phyloP scores from a whole-genome alignment of 2,329 filamentous ascomycete species.

The Coniochaeta pulveracea region DNA sequence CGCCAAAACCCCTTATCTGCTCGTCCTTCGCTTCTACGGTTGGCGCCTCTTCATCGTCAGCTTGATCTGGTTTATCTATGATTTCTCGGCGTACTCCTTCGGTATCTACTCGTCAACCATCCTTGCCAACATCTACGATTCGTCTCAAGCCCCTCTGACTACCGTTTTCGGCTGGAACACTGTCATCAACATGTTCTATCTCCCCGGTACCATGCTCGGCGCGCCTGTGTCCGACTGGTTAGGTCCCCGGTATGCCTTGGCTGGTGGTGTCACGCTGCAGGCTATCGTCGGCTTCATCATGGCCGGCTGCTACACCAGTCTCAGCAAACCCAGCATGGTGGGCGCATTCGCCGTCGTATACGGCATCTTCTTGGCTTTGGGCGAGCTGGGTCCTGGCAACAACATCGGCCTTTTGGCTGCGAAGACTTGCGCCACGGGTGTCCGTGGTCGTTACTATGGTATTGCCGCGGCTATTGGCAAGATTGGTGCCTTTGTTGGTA shows the following conservation, averaged over 20 bases:
- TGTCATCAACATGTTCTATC: slow-evolving; percentile 78
- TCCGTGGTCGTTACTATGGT: slow-evolving; percentile 69
- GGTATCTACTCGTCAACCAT: slow-evolving; percentile 75
- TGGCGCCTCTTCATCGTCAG: slow-evolving; percentile 58
- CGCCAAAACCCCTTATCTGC: slow-evolving; percentile 40
- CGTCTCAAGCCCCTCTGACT: slow-evolving; percentile 47
- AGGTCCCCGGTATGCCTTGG: slow-evolving; percentile 66
- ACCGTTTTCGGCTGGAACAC: slow-evolving; percentile 82
- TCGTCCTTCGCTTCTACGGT: slow-evolving; percentile 59
- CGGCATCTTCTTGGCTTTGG: slow-evolving; percentile 65
- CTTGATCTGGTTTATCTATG: slow-evolving; percentile 77
- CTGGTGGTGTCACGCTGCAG: slow-evolving; percentile 59
- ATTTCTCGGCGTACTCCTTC: slow-evolving; percentile 78
- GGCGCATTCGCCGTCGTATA: slow-evolving; percentile 71
- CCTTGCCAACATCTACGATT: slow-evolving; percentile 51
- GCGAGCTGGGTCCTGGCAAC: slow-evolving; percentile 77
- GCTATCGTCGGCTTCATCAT: slow-evolving; percentile 79
- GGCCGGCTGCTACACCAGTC: slow-evolving; percentile 62
- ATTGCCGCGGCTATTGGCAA: slow-evolving; percentile 65
- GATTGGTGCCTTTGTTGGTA: slow-evolving; percentile 75
- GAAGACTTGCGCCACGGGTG: slow-evolving; percentile 78
- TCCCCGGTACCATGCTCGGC: slow-evolving; percentile 70
- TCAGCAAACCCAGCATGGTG: slow-evolving; percentile 57
- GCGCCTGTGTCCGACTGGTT: slow-evolving; percentile 68
- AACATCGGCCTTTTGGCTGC: slow-evolving; percentile 82